Percentiles rank a stretch among this genome's conserved stretches.
These are phyloP conservation scores for Ramularia endophylla DNA, from an alignment of 2,329 filamentous ascomycete genomes.

Conservation along the genomic window DNA sequence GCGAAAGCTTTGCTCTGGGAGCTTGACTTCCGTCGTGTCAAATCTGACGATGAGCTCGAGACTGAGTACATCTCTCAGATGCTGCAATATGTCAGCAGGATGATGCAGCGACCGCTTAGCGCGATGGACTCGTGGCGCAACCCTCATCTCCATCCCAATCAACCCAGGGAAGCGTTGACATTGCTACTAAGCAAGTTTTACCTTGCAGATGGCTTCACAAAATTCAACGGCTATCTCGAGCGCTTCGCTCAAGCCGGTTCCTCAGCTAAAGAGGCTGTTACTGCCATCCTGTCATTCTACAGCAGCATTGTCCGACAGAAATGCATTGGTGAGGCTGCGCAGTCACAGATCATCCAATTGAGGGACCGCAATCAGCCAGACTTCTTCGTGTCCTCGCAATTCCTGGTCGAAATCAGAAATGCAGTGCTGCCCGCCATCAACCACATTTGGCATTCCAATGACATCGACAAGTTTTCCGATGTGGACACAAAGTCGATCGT, in stretches of 20 bases:
- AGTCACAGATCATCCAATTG: constrained; percentile 51
- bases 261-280: constrained; percentile 46
- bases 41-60: constrained; percentile 18
- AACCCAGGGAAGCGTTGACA: constrained; percentile 44
- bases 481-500: constrained; percentile 73
- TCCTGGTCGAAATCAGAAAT: constrained; percentile 79
- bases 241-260: constrained; percentile 36
- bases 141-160: too few species aligned
- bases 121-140: constrained; percentile 18
- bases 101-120: constrained; percentile 23
- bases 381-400: constrained; percentile 64
- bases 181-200: constrained; percentile 84
- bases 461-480: constrained; percentile 74
- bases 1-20: constrained; percentile 50
- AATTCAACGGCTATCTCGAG: constrained; percentile 52
- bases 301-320: constrained; percentile 69
- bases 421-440: constrained; percentile 70
- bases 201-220: constrained; percentile 67
- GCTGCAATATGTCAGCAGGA: constrained; percentile 18
- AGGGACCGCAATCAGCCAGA: constrained; percentile 45
- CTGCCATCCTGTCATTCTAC: constrained; percentile 81
- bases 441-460: constrained; percentile 76
- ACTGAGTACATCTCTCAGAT: constrained; percentile 21
- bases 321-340: constrained; percentile 69
- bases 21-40: constrained; percentile 21